Percentiles rank a stretch among this genome's conserved stretches.
Conservation (phyloP, 495 filamentous ascomycete genomes). For the Hypoxylon fragiforme region DNA sequence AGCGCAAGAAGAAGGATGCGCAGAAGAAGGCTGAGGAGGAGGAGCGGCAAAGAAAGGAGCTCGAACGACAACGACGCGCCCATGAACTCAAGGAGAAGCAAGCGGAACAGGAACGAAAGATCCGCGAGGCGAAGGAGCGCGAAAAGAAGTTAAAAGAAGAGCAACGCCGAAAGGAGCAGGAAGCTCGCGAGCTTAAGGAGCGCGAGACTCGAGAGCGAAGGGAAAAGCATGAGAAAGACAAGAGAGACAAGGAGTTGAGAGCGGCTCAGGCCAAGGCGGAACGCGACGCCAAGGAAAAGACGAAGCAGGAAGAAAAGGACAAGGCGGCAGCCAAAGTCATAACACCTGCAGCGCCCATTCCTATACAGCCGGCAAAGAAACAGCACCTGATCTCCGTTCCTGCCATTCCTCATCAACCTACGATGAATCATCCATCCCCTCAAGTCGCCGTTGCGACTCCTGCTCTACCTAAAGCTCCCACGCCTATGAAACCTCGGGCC, state of each 20-base stretch:
- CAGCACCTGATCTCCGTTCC: constrained; percentile 57
- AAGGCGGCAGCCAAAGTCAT: constrained; percentile 50
- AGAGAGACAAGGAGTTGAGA: constrained; percentile 52
- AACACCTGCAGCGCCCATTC: constrained; percentile 40
- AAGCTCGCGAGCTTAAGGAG: constrained; percentile 59
- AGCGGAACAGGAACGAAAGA: constrained; percentile 80
- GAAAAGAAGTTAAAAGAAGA: constrained; percentile 66
- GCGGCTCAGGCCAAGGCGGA: constrained; percentile 50
- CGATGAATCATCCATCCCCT: constrained; percentile 67
- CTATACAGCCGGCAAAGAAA: constrained; percentile 53
- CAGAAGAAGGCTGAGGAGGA: constrained; percentile 89
- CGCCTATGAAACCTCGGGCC: constrained; percentile 74
- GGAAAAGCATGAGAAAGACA: constrained; percentile 66
- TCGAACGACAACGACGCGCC: constrained; percentile 72
- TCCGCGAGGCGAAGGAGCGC: constrained; percentile 67
- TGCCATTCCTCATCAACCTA: constrained; percentile 50
- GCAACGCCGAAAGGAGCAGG: constrained; percentile 51
- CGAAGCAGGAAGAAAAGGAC: constrained; percentile 56
- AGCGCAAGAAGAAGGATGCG: constrained; percentile 88
- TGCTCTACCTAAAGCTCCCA: constrained; percentile 77
- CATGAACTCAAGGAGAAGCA: constrained; percentile 85
- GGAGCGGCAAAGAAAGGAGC: constrained; percentile 77
- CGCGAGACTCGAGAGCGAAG: constrained; percentile 72
- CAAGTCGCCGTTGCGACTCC: constrained; percentile 78
- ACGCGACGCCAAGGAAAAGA: constrained; percentile 53